A percentile compares a stretch with the other conserved stretches of the same genome.
These are phyloP conservation scores for Mycena galopus DNA, from an alignment of 768 basidiomycete species.

Conservation along the genomic window DNA sequence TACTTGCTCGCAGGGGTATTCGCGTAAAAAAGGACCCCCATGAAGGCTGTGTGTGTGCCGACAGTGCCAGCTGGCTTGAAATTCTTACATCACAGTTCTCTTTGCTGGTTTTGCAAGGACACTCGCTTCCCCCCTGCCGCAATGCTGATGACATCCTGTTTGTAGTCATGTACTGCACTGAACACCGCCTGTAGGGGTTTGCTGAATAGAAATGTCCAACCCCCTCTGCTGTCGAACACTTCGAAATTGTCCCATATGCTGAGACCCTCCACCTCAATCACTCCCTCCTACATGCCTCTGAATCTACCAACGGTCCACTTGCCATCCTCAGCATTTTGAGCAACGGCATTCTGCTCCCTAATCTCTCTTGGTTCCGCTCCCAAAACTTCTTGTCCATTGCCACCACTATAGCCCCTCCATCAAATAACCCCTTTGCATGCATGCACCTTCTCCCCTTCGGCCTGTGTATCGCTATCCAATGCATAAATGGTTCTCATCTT, in stretches of 20 bases:
- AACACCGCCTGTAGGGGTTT: slow-evolving; percentile 36
- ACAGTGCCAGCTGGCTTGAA: no score
- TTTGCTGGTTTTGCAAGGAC: background rate
- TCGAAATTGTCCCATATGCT: slow-evolving; percentile 26
- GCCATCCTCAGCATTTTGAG: slow-evolving; percentile 46
- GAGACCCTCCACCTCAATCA: slow-evolving; percentile 28
- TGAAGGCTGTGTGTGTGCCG: background rate
- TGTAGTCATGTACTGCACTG: slow-evolving; percentile 25
- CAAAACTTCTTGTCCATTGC: background rate
- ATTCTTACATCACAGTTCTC: no score
- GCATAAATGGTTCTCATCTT: slow-evolving; percentile 38
- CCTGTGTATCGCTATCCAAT: slow-evolving; percentile 34
- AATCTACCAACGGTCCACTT: no score
- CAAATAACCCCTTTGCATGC: no score
- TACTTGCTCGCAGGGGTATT: no score
- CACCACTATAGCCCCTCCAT: background rate
- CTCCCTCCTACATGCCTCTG: no score
- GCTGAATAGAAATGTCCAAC: slow-evolving; percentile 32
- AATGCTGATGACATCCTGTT: background rate
- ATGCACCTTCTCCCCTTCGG: no score
- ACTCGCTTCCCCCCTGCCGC: background rate
- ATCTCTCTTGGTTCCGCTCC: background rate
- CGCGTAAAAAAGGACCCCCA: background rate
- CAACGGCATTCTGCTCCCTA: slow-evolving; percentile 15
- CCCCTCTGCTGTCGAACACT: slow-evolving; percentile 40